phyloP scores from a whole-genome alignment of 805 yeast genomes.

The Saturnispora ahearnii region DNA sequence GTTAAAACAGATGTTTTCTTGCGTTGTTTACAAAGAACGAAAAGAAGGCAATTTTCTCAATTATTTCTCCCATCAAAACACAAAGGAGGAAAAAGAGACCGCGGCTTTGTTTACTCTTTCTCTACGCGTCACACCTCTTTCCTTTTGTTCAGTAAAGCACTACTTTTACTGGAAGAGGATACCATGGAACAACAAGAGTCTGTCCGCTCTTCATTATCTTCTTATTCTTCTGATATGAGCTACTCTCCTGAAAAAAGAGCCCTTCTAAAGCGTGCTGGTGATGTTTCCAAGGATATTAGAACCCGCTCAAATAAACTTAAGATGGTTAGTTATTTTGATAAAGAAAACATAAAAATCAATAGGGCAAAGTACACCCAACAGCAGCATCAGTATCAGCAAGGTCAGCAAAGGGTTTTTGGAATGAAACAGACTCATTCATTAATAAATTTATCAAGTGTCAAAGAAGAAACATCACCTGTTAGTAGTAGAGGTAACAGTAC shows the following conservation, averaged over 20 bases:
- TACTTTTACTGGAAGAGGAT: background rate
- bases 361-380: background rate
- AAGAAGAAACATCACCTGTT: background rate
- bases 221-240: background rate
- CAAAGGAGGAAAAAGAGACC: background rate
- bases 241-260: background rate
- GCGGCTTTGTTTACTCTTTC: background rate
- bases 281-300: background rate
- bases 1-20: background rate
- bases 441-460: background rate
- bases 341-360: background rate
- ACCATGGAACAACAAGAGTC: background rate
- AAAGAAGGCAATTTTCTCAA: background rate
- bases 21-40: slow-evolving; percentile 1
- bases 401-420: background rate
- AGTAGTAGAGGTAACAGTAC: background rate
- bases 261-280: background rate
- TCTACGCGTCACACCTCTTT: background rate
- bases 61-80: background rate
- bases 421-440: background rate
- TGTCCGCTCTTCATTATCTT: background rate
- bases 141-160: background rate
- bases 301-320: background rate
- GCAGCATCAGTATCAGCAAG: background rate
- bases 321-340: background rate